phyloP scores from a whole-genome alignment of 176 grass and related monocot species.

The Hordeum marinum region DNA sequence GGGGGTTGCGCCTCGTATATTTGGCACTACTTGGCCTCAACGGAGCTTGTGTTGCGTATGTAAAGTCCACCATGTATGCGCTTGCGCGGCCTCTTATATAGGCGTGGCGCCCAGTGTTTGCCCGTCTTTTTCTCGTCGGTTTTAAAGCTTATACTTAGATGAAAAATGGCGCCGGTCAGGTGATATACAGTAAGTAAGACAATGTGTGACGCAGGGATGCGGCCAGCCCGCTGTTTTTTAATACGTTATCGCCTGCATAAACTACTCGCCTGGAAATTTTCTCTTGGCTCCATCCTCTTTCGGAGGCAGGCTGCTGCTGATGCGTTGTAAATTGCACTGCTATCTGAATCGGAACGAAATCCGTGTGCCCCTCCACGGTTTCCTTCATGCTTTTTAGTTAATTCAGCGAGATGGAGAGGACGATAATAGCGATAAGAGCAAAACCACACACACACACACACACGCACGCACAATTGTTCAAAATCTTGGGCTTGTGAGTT shows the following conservation, averaged over 20 bases:
- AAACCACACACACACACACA: neutral
- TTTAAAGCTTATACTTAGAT: neutral
- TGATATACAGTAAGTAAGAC: neutral
- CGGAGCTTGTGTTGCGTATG: neutral
- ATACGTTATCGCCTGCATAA: constrained; percentile 36
- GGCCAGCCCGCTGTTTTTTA: constrained; percentile 31
- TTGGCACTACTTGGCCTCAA: neutral
- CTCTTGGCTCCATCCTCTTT: constrained; percentile 18
- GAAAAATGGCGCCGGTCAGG: neutral
- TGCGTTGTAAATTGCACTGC: neutral
- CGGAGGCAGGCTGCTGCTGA: constrained; percentile 3
- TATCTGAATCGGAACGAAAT: constrained; percentile 1
- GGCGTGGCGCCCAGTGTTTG: neutral
- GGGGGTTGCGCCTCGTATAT: neutral
- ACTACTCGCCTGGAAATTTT: neutral
- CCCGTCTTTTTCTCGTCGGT: neutral
- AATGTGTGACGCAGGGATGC: constrained; percentile 18
- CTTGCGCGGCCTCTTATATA: constrained; percentile 13
- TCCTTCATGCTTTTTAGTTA: neutral
- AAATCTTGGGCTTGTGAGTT: neutral
- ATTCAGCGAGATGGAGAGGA: neutral
- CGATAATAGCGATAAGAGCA: neutral
- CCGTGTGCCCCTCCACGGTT: neutral
- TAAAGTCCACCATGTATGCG: neutral
- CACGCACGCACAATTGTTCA: neutral